Evolutionary conservation across 2,329 filamentous ascomycete genomes (phyloP), one percentile per base, ranked within the genome.

Genomic region (Penicillium brevicompactum): DNA sequence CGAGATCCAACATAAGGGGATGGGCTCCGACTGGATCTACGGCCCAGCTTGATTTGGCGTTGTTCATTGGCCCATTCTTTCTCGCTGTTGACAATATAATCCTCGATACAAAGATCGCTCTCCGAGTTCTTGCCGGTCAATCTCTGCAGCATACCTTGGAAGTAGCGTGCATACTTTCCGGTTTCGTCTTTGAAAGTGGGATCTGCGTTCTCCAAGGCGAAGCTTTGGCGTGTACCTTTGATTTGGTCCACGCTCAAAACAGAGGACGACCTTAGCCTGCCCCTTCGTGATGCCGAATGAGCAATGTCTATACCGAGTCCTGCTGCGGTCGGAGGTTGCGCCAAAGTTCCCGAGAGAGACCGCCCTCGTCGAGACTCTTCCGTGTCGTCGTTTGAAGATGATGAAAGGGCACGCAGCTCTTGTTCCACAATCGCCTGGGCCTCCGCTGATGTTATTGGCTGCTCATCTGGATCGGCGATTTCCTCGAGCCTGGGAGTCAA

Each of bases 111-210:
- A 11, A 87, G 74, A 27, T 81, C 75, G 2, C 73, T 77, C 55
- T 83, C 80, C 0, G 84, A 87, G 60, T 82, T 86, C 59, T 79
- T 79, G 7, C 81, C 84, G 44, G 76, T 81, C 30, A 88, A 73
- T 5, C 69, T 68, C 38, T 82, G 78, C 5, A 88, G 76, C 65
- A 78, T 82, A 66, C 80, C 77, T 54, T 84, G 81, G 57, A 87
- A 88, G 1, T 82, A 85, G 67, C 34, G 34, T 37, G 34, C 34
- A 37, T 85, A 88, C 59, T 85, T 78, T 22, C 84, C 85, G 21
- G 80, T 84, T 31, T 80, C 79, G 66, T 88, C 86, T 9, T 82
- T 87, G 72, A 89, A 89, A 74, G 85, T 86, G 3, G 85, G 86
- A 63, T 86, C 84, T 1, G 88, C 84, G 57, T 87, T 84, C 65